phyloP scores from a whole-genome alignment of 228 moss, liverwort and hornwort genomes.

The Sphagnum fallax region DNA sequence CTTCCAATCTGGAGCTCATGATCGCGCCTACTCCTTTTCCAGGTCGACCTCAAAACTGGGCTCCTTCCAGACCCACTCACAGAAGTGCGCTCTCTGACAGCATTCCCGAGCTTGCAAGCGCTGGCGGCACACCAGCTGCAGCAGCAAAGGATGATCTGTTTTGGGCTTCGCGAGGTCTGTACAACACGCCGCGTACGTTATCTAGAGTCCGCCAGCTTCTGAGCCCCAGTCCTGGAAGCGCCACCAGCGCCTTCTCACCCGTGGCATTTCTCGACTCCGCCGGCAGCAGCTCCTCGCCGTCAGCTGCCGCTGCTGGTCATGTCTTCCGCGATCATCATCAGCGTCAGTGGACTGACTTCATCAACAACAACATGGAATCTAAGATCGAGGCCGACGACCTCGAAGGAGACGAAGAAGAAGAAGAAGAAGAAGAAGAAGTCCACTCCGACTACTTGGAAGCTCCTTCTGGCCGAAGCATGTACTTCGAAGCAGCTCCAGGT shows the following conservation, averaged over 20 bases:
- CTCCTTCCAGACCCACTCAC: conserved; percentile 20
- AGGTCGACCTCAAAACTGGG: conserved; percentile 29
- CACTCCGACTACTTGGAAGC: too few species aligned
- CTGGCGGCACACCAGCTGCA: conserved; percentile 37
- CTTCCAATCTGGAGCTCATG: conserved; percentile 38
- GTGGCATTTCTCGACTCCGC: too few species aligned
- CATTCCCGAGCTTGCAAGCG: conserved; percentile 41
- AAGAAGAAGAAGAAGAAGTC: too few species aligned
- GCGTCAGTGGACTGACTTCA: too few species aligned
- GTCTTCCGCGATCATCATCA: too few species aligned
- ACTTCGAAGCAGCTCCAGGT: too few species aligned
- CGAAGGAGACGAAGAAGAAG: too few species aligned
- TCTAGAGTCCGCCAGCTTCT: background rate
- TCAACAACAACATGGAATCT: too few species aligned
- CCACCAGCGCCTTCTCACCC: background rate
- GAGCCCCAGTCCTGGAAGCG: background rate
- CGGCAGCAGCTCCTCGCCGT: too few species aligned
- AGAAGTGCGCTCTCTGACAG: conserved; percentile 44
- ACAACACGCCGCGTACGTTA: conserved; percentile 17
- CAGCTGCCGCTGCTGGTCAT: too few species aligned
- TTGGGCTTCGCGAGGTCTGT: conserved; percentile 39
- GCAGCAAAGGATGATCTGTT: conserved; percentile 35
- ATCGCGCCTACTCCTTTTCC: conserved; percentile 48
- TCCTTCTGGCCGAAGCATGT: too few species aligned
- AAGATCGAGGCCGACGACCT: too few species aligned